These are phyloP conservation scores for Sphaerulina populicola DNA, from an alignment of 2,329 filamentous ascomycete species.

Conservation along the genomic window DNA sequence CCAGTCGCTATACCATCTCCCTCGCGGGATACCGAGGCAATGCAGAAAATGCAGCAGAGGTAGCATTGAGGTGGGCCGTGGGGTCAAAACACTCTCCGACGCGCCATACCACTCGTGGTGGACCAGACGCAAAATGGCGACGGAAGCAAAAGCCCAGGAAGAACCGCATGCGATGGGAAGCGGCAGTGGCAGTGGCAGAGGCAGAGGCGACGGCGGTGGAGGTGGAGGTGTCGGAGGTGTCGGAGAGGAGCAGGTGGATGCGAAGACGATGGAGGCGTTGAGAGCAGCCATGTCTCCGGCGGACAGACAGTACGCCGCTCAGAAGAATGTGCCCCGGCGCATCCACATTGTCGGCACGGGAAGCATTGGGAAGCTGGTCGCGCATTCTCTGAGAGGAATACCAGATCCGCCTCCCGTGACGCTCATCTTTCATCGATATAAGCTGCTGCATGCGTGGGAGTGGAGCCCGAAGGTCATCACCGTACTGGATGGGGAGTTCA, in stretches of 20 bases:
- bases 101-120: conserved; percentile 24
- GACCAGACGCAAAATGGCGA: conserved; percentile 13
- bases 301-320: conserved; percentile 27
- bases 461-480: conserved; percentile 42
- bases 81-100: conserved; percentile 30
- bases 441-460: conserved; percentile 42
- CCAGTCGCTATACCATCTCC: conserved; percentile 37
- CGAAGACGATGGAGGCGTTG: conserved; percentile 10
- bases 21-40: conserved; percentile 39
- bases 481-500: conserved; percentile 38
- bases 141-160: conserved; percentile 13
- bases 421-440: conserved; percentile 60
- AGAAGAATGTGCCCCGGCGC: conserved; percentile 35
- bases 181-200: too few relatives aligned
- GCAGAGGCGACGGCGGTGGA: too few relatives aligned
- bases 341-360: conserved; percentile 75
- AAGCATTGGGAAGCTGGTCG: conserved; percentile 72
- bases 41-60: conserved; percentile 35
- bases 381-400: conserved; percentile 58
- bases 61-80: conserved; percentile 39
- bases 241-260: conserved; percentile 9
- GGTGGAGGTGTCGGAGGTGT: neutral
- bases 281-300: conserved; percentile 19
- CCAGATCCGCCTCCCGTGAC: conserved; percentile 63
- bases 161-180: neutral